phyloP scores from a whole-genome alignment of 164 flowering plant genomes.

The Paratinospora sagittata region DNA sequence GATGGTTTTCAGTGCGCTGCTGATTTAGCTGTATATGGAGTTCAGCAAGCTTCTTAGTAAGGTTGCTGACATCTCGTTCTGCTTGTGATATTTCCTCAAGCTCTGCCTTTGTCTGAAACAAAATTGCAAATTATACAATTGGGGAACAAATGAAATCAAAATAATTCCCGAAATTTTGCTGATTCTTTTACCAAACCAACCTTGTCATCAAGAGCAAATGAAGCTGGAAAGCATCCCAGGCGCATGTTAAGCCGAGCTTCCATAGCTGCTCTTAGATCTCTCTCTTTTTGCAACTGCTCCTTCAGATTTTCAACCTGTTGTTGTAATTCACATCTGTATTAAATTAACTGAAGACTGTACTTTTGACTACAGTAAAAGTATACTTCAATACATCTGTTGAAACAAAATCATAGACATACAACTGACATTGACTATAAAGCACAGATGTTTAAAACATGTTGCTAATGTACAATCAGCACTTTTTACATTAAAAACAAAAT shows the following conservation, averaged over 20 bases:
- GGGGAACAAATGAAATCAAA: not conserved
- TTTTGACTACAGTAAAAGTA: too few relatives aligned
- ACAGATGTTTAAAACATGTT: too few relatives aligned
- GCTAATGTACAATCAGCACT: not conserved
- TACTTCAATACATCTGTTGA: too few relatives aligned
- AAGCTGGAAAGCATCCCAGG: slow-evolving; percentile 21
- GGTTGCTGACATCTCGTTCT: slow-evolving; percentile 56
- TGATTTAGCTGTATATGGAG: slow-evolving; percentile 50
- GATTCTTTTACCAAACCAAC: slow-evolving; percentile 29
- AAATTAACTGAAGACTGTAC: not conserved
- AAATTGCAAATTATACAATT: slow-evolving; percentile 17
- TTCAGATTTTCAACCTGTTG: slow-evolving; percentile 68
- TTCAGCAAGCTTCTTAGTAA: slow-evolving; percentile 67
- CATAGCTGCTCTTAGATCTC: slow-evolving; percentile 49
- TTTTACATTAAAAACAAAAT: not conserved
- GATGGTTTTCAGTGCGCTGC: slow-evolving; percentile 33
- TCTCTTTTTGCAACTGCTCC: slow-evolving; percentile 70
- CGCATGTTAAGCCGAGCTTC: slow-evolving; percentile 58
- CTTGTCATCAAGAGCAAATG: slow-evolving; percentile 51
- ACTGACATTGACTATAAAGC: not conserved
- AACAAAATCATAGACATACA: not conserved
- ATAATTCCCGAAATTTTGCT: slow-evolving; percentile 1
- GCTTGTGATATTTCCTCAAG: slow-evolving; percentile 56
- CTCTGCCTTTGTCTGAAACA: slow-evolving; percentile 56
- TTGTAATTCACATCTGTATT: not conserved